A percentile compares a stretch with the other conserved stretches of the same genome.
Evolutionary conservation across 306 rosid genomes (phyloP).

Genomic region (Vigna angularis): DNA sequence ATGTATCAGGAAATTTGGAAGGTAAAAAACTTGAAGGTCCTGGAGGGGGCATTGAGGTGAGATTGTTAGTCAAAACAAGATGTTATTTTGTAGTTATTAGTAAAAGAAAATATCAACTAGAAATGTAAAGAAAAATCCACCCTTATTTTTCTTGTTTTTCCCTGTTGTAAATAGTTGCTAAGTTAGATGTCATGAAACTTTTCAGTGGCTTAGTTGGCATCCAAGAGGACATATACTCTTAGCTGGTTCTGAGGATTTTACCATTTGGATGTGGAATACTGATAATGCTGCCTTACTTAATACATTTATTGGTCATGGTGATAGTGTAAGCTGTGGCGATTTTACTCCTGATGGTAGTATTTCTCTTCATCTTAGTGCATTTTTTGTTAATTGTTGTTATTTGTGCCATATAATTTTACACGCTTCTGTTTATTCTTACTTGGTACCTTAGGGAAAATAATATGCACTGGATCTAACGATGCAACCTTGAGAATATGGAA

Average conservation of each 20-base stretch:
- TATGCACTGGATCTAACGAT: slow-evolving; percentile 93
- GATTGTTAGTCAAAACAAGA: slow-evolving; percentile 4
- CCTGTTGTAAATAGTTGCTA: slow-evolving; percentile 15
- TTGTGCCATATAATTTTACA: background rate
- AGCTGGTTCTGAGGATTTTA: slow-evolving; percentile 89
- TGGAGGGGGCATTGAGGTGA: slow-evolving; percentile 74
- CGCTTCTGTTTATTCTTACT: slow-evolving; percentile 32
- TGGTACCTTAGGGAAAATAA: slow-evolving; percentile 69
- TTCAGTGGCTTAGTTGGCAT: slow-evolving; percentile 96
- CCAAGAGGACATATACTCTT: slow-evolving; percentile 82
- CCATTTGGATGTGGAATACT: slow-evolving; percentile 94
- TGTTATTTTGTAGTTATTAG: background rate
- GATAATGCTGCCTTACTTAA: slow-evolving; percentile 62
- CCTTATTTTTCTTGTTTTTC: slow-evolving; percentile 4
- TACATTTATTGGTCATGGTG: slow-evolving; percentile 77
- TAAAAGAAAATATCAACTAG: background rate
- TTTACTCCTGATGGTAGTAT: slow-evolving; percentile 94
- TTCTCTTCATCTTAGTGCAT: slow-evolving; percentile 42
- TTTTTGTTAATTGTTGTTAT: slow-evolving; percentile 16
- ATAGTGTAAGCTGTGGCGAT: slow-evolving; percentile 88
- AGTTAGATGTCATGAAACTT: slow-evolving; percentile 43
- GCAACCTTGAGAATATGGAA: slow-evolving; percentile 94
- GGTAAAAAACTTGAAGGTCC: slow-evolving; percentile 71
- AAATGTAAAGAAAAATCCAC: background rate
- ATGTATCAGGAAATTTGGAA: slow-evolving; percentile 61